Conservation (phyloP, 1,284 basidiomycete genomes). For the Trametes pubescens region DNA sequence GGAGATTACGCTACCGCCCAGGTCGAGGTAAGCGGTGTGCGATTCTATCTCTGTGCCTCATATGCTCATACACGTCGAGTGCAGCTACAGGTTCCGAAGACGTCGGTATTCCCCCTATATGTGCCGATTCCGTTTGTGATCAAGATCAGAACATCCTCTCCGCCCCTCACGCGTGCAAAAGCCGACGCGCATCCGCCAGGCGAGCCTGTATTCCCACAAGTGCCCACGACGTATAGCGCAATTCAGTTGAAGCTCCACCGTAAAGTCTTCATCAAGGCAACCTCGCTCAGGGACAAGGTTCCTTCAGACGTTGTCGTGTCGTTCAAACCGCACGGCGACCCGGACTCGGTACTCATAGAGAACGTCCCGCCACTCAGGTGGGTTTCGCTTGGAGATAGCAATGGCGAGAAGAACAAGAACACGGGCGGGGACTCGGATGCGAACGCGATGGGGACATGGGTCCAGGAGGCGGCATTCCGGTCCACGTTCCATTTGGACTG, state of each 20-base stretch:
- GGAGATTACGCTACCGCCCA: constrained; percentile 33
- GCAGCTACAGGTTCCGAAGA: neutral
- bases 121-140: constrained; percentile 23
- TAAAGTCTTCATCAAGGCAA: constrained; percentile 10
- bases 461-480: constrained; percentile 21
- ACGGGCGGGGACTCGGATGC: neutral
- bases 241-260: constrained; percentile 18
- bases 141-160: constrained; percentile 15
- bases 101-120: constrained; percentile 13
- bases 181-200: constrained; percentile 10
- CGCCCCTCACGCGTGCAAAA: constrained; percentile 13
- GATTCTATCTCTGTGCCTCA: too few species aligned
- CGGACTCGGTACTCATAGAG: neutral
- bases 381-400: neutral
- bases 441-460: constrained; percentile 19
- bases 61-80: too few species aligned
- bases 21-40: too few species aligned
- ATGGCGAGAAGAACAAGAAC: neutral
- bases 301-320: constrained; percentile 5
- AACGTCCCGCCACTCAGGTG: neutral
- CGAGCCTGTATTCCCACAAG: constrained; percentile 24
- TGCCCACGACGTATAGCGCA: constrained; percentile 9
- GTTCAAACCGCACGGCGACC: neutral
- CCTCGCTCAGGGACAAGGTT: neutral
- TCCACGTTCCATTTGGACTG: constrained; percentile 16